Evolutionary conservation across 108 stramenopile species (phyloP).

Genomic region (Skeletonema menzelii): DNA sequence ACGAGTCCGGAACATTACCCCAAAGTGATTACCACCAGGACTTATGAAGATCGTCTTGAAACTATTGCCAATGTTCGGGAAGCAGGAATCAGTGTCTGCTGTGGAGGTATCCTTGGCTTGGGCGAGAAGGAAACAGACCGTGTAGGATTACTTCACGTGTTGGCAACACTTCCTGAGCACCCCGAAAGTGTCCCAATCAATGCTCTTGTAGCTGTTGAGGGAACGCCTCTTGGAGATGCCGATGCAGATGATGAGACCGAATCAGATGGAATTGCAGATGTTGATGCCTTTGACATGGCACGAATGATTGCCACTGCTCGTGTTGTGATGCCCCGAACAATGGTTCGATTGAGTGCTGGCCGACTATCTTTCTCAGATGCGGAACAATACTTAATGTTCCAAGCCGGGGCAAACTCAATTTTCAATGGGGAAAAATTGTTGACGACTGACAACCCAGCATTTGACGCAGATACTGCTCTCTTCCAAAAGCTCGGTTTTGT

Average conservation of each 20-base stretch:
- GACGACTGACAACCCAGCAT: slow-evolving; percentile 94
- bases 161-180: slow-evolving; percentile 94
- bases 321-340: slow-evolving; percentile 95
- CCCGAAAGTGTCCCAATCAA: slow-evolving; percentile 98
- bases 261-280: slow-evolving; percentile 67
- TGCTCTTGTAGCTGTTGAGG: slow-evolving; percentile 90
- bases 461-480: slow-evolving; percentile 85
- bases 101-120: slow-evolving; percentile 96
- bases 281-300: slow-evolving; percentile 96
- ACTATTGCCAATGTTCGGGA: slow-evolving; percentile 97
- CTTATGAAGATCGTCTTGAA: slow-evolving; percentile 94
- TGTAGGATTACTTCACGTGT: slow-evolving; percentile 92
- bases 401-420: slow-evolving; percentile 97
- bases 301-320: slow-evolving; percentile 98
- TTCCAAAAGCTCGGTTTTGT: slow-evolving; percentile 90
- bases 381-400: slow-evolving; percentile 97
- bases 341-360: slow-evolving; percentile 97
- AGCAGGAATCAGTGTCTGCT: slow-evolving; percentile 96
- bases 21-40: slow-evolving; percentile 91
- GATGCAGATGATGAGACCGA: slow-evolving; percentile 35
- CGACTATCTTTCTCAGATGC: slow-evolving; percentile 93
- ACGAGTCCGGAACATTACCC: slow-evolving; percentile 97
- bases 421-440: slow-evolving; percentile 97
- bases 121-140: slow-evolving; percentile 94
- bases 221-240: slow-evolving; percentile 89